phyloP scores from a whole-genome alignment of 169 alveolate genomes.

The Ichthyophthirius multifiliis region DNA sequence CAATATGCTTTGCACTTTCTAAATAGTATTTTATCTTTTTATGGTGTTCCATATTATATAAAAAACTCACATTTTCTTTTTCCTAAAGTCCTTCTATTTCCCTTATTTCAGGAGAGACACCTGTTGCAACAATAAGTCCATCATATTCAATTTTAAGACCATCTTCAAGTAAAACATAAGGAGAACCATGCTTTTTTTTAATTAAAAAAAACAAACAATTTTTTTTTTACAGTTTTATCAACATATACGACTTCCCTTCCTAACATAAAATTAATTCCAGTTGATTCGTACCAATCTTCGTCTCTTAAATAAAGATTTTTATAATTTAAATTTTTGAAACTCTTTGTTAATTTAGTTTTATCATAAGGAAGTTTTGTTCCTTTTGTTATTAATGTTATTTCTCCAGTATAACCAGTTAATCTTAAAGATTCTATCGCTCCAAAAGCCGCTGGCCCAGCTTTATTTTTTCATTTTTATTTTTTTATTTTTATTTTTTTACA shows the following conservation, averaged over 20 bases:
- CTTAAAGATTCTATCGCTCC: constrained; percentile 27
- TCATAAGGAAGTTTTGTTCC: constrained; percentile 37
- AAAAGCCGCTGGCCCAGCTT: constrained; percentile 36
- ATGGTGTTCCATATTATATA: constrained; percentile 17
- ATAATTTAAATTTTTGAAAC: constrained; percentile 14
- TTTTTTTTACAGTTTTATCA: constrained; percentile 19
- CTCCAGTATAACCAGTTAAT: constrained; percentile 36
- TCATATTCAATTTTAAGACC: constrained; percentile 39
- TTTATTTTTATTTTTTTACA: neutral
- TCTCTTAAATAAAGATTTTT: constrained; percentile 25
- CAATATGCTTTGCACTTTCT: constrained; percentile 21
- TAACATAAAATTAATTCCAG: constrained; percentile 17
- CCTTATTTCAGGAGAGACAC: constrained; percentile 21
- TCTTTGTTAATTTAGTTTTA: constrained; percentile 14
- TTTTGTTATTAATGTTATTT: constrained; percentile 12
- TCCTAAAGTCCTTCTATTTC: constrained; percentile 23
- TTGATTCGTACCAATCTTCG: constrained; percentile 15
- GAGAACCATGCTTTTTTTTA: constrained; percentile 13
- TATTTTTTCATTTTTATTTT: neutral
- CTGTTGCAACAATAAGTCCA: constrained; percentile 25
- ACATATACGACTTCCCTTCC: constrained; percentile 22
- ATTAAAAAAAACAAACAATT: too few relatives aligned
- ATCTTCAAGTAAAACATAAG: constrained; percentile 35
- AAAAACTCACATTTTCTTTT: neutral
- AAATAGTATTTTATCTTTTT: constrained; percentile 14